Evolutionary conservation across 306 rosid species (phyloP).

Genomic region (Leucaena leucocephala): DNA sequence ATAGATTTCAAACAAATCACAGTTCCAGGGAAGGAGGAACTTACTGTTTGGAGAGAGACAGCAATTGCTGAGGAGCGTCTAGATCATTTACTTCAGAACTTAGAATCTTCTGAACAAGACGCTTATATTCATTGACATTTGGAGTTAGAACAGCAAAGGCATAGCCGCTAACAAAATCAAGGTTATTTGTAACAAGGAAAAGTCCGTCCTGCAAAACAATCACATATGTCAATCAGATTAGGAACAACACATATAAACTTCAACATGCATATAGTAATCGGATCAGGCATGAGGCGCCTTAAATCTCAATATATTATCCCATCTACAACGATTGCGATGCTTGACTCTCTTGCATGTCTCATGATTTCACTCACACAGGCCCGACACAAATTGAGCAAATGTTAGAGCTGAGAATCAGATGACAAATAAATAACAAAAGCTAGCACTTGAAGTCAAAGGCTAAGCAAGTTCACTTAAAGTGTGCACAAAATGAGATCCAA

Average conservation of each 20-base stretch:
- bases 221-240: slow-evolving; percentile 23
- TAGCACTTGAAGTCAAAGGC: slow-evolving; percentile 31
- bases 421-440: slow-evolving; percentile 14
- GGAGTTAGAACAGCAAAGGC: slow-evolving; percentile 85
- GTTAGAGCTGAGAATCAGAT: slow-evolving; percentile 31
- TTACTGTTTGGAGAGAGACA: slow-evolving; percentile 71
- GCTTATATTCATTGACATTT: slow-evolving; percentile 84
- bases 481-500: slow-evolving; percentile 16
- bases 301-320: slow-evolving; percentile 59
- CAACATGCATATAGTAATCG: background rate
- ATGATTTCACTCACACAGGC: slow-evolving; percentile 78
- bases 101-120: slow-evolving; percentile 71
- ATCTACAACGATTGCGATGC: slow-evolving; percentile 76
- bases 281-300: background rate
- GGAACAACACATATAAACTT: slow-evolving; percentile 18
- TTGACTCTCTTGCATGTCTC: slow-evolving; percentile 70
- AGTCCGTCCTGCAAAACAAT: slow-evolving; percentile 75
- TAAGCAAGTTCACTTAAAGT: slow-evolving; percentile 13
- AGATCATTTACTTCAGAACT: slow-evolving; percentile 61
- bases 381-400: slow-evolving; percentile 49
- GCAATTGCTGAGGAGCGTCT: slow-evolving; percentile 60
- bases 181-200: slow-evolving; percentile 73
- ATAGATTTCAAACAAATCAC: slow-evolving; percentile 2
- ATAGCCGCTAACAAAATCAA: slow-evolving; percentile 82
- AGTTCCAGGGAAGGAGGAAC: slow-evolving; percentile 17